Percentiles rank a stretch among this genome's conserved stretches.
Conservation (phyloP, 2,329 filamentous ascomycete genomes). For the Coniochaeta hoffmannii region DNA sequence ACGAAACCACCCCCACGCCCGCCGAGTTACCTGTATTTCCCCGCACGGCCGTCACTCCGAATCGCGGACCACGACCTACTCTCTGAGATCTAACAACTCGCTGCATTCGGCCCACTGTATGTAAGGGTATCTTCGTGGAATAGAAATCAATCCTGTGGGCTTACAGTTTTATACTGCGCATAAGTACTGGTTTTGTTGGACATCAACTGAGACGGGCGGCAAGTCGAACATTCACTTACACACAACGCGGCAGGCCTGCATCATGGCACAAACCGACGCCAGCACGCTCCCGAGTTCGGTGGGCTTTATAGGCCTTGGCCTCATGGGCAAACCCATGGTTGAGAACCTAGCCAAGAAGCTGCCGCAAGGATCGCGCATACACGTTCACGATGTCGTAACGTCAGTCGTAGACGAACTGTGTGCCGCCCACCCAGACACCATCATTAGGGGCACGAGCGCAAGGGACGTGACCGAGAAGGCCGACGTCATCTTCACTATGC, state of each 20-base stretch:
- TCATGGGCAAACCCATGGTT: constrained; percentile 48
- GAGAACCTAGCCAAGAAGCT: constrained; percentile 40
- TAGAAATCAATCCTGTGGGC: too few species aligned
- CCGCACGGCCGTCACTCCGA: background rate
- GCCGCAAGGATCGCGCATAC: constrained; percentile 30
- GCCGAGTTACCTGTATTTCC: background rate
- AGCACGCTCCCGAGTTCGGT: constrained; percentile 4
- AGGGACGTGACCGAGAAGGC: constrained; percentile 41
- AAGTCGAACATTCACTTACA: background rate
- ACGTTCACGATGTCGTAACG: constrained; percentile 40
- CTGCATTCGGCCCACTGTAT: background rate
- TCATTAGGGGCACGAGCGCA: constrained; percentile 31
- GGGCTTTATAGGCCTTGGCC: constrained; percentile 45
- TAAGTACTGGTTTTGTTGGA: background rate
- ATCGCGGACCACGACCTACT: too few species aligned
- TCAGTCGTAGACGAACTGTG: constrained; percentile 33
- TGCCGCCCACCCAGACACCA: constrained; percentile 26
- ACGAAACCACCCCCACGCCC: background rate
- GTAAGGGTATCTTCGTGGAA: background rate
- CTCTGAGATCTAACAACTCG: too few species aligned
- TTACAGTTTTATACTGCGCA: background rate
- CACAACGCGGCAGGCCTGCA: background rate
- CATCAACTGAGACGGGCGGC: background rate
- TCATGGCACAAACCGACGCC: background rate
- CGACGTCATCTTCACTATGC: constrained; percentile 58